Percentiles rank a stretch among this genome's conserved stretches.
Evolutionary conservation across 805 yeast genomes (phyloP).

Genomic region (Cyberlindnera mycetangii): DNA sequence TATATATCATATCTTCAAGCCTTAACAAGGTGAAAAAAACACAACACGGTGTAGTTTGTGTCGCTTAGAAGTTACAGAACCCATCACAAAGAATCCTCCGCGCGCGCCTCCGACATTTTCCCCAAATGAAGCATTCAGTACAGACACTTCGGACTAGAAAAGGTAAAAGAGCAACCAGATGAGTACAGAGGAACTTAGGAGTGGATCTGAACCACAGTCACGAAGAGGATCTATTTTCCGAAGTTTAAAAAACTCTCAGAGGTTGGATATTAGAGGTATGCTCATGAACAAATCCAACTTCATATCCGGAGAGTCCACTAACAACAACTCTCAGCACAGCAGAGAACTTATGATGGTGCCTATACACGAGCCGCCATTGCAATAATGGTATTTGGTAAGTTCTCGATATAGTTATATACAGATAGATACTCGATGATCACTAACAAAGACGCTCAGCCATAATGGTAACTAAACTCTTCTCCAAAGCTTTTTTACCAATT

Average conservation of each 20-base stretch:
- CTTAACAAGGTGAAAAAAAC: too few relatives aligned
- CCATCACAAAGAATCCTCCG: too few relatives aligned
- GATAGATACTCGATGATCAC: background rate
- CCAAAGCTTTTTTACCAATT: constrained; percentile 59
- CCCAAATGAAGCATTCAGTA: too few relatives aligned
- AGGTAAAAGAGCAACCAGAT: too few relatives aligned
- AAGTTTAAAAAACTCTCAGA: constrained; percentile 12
- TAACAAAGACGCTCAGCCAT: constrained; percentile 32
- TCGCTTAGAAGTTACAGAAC: too few relatives aligned
- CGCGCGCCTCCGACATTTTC: too few relatives aligned
- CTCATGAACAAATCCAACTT: background rate
- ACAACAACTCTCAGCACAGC: constrained; percentile 29
- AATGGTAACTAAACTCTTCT: constrained; percentile 61
- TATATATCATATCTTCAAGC: too few relatives aligned
- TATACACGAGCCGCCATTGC: constrained; percentile 72
- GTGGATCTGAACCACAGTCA: background rate
- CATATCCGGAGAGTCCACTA: background rate
- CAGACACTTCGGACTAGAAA: too few relatives aligned
- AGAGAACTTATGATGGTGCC: constrained; percentile 83
- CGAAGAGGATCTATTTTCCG: constrained; percentile 12
- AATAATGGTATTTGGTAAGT: constrained; percentile 49
- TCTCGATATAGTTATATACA: background rate
- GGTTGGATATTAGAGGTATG: constrained; percentile 17
- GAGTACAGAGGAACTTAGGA: background rate
- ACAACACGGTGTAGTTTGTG: too few relatives aligned